Percentiles rank a stretch among this genome's conserved stretches.
These are phyloP conservation scores for Linnemannia elongata DNA, from an alignment of 192 early-diverging fungal genomes.

Conservation along the genomic window DNA sequence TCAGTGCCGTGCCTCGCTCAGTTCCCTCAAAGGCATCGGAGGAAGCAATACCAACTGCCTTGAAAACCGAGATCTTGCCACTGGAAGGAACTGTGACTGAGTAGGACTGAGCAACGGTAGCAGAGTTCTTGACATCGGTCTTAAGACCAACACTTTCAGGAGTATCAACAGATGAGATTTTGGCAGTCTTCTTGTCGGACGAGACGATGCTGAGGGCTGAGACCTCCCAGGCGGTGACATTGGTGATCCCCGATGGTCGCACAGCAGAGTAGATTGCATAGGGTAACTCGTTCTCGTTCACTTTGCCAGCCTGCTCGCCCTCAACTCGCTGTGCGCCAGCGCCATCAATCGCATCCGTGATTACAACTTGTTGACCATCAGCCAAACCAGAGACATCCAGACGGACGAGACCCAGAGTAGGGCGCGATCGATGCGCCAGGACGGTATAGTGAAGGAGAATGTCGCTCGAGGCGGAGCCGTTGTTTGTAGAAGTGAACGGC, in stretches of 20 bases:
- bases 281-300: conserved; percentile 24
- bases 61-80: conserved; percentile 32
- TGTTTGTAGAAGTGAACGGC: conserved; percentile 28
- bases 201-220: conserved; percentile 24
- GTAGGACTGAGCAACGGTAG: conserved; percentile 43
- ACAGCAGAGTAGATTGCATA: conserved; percentile 47
- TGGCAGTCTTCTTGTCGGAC: neutral
- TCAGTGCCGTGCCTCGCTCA: conserved; percentile 36
- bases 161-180: conserved; percentile 17
- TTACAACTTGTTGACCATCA: conserved; percentile 36
- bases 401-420: conserved; percentile 50
- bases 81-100: conserved; percentile 14
- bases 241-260: conserved; percentile 30
- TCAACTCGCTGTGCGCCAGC: conserved; percentile 51
- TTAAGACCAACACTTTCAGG: conserved; percentile 41
- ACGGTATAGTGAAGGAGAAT: conserved; percentile 43
- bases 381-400: conserved; percentile 45
- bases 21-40: conserved; percentile 43
- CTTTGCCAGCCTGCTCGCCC: conserved; percentile 32
- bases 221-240: conserved; percentile 55
- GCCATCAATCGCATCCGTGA: conserved; percentile 54
- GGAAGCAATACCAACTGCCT: conserved; percentile 50
- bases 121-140: conserved; percentile 11
- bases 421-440: conserved; percentile 49
- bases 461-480: neutral